Percentiles rank a stretch among this genome's conserved stretches.
phyloP scores from a whole-genome alignment of 2,329 filamentous ascomycete species.

The Acrodontium crateriforme region DNA sequence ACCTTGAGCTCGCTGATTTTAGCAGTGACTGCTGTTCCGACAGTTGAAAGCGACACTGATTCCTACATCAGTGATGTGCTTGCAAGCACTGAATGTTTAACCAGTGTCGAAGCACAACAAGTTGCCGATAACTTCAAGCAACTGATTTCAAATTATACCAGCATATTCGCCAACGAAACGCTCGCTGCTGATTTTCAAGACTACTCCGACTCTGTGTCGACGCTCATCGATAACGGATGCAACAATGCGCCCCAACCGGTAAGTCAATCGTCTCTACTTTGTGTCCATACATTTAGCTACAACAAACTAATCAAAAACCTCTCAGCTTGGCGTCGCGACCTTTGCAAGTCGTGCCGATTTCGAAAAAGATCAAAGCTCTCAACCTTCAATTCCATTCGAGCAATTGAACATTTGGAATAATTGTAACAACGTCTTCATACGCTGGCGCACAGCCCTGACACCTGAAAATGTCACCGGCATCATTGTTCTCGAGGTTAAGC shows the following conservation, averaged over 20 bases:
- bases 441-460: constrained; percentile 8
- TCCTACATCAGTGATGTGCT: no score
- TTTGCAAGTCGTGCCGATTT: constrained; percentile 8
- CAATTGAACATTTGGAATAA: constrained; percentile 9
- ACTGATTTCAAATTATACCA: constrained; percentile 7
- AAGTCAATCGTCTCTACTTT: neutral
- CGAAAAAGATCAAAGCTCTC: constrained; percentile 5
- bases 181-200: constrained; percentile 7
- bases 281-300: no score
- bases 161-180: constrained; percentile 3
- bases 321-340: constrained; percentile 1
- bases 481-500: constrained; percentile 14
- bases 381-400: constrained; percentile 8
- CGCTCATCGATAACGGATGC: constrained; percentile 6
- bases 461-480: constrained; percentile 16
- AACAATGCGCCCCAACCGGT: constrained; percentile 1
- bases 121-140: constrained; percentile 6
- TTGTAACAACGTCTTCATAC: constrained; percentile 9
- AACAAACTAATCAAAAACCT: no score
- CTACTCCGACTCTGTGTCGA: constrained; percentile 9
- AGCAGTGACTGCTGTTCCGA: no score
- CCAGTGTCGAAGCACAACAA: constrained; percentile 3
- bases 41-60: no score
- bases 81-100: constrained; percentile 3
- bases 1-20: no score